phyloP scores from a whole-genome alignment of 176 grass and related monocot species.

The Hsuehochloa calcarea region DNA sequence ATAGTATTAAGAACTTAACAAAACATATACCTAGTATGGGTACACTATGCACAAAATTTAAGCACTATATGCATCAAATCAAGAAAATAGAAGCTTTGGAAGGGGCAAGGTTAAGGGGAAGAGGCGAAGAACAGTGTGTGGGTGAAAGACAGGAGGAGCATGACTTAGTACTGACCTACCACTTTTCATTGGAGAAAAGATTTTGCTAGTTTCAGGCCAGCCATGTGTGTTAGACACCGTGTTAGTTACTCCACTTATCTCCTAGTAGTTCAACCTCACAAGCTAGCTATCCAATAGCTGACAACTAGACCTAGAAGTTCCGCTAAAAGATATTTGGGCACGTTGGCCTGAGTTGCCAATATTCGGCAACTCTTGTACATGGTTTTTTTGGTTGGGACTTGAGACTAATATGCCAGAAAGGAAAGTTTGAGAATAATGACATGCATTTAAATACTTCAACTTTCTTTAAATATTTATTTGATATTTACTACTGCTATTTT shows the following conservation, averaged over 20 bases:
- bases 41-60: neutral
- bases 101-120: neutral
- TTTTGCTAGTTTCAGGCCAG: neutral
- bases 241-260: neutral
- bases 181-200: neutral
- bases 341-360: neutral
- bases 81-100: neutral
- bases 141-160: neutral
- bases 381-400: neutral
- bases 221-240: neutral
- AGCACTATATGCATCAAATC: neutral
- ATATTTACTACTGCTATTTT: neutral
- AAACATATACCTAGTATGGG: too few species aligned
- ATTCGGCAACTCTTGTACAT: neutral
- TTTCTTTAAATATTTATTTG: neutral
- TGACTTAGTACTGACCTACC: neutral
- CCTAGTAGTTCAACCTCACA: neutral
- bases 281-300: neutral
- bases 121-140: neutral
- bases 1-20: too few species aligned
- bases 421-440: neutral
- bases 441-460: slow-evolving; percentile 14
- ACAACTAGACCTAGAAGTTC: neutral
- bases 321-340: neutral
- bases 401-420: neutral